Percentiles rank a stretch among this genome's conserved stretches.
Evolutionary conservation across 768 basidiomycete genomes (phyloP).

Genomic region (Russula abietina): DNA sequence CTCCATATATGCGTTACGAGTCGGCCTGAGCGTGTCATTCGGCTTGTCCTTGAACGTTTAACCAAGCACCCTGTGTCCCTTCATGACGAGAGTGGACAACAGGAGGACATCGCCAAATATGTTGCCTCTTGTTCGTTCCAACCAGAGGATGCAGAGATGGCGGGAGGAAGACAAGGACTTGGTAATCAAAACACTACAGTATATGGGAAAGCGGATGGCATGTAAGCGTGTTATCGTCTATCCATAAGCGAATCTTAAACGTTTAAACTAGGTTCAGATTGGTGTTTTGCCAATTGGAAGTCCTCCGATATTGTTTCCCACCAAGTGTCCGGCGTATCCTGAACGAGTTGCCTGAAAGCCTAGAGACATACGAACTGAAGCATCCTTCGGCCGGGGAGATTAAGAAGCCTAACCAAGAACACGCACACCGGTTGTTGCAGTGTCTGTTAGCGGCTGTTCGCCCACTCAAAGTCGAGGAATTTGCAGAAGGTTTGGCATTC

Average conservation of each 20-base stretch:
- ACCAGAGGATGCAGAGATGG: constrained; percentile 4
- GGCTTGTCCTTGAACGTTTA: background rate
- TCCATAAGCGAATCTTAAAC: background rate
- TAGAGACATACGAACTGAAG: constrained; percentile 6
- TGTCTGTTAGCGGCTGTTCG: background rate
- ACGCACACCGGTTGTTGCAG: background rate
- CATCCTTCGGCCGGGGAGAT: background rate
- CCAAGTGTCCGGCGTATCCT: background rate
- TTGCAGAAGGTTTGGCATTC: background rate
- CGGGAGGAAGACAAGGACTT: constrained; percentile 1
- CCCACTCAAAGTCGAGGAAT: background rate
- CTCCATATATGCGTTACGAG: constrained; percentile 12
- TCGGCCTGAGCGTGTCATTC: constrained; percentile 12
- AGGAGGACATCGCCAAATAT: background rate
- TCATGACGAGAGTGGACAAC: constrained; percentile 4
- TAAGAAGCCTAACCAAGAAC: background rate
- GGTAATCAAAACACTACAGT: constrained; percentile 5
- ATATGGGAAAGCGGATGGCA: constrained; percentile 1
- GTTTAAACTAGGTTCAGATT: constrained; percentile 2
- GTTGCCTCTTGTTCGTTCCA: background rate
- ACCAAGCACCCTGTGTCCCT: background rate
- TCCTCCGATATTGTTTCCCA: background rate
- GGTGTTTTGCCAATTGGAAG: constrained; percentile 6
- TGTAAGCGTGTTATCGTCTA: background rate
- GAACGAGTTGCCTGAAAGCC: background rate